Base-by-base conservation (phyloP, 208 protist species). In the Vickermania ingenoplastis region DNA sequence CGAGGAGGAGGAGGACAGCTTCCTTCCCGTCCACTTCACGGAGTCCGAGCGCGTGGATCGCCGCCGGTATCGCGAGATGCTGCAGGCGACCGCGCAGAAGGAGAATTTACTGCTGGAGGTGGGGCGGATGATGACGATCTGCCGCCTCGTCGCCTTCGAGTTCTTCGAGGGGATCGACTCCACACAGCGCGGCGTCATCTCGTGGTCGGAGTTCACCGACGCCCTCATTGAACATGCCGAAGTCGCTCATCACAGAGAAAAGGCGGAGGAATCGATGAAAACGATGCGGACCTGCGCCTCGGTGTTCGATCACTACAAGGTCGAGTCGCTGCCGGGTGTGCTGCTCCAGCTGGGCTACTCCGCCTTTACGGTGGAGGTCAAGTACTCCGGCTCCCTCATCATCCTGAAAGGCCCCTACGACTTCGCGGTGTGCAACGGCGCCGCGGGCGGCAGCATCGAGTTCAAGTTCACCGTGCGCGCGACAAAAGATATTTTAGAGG, bases 181-280 rank as follows among this genome's bases (percentile, higher is more conserved):
- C 23, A 73, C 80, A 31, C 77, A 88, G 67, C 76, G 74, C 21
- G 83, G 83, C 23, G 56, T 45, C 24, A 74, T 91, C 53, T 71
- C 55, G 17, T 91, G 83, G 83, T 77, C 75, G 25, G 57, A 63
- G 52, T 79, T 91, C 64, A 88, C 77, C 2, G 80, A 81, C 29
- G 69, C 75, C 45, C 69, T 91, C 21, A 86, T 85, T 36, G 83
- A 91, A 63, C 75, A 79, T 48, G 80, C 83, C 1, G 83, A 88
- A 49, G 77, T 85, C 1, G 66, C 74, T 41, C 77, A 86, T 66
- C 80, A 83, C 41, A 62, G 72, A 25, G 71, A 73, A 41, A 57
- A 63, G 55, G 72, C 69, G 27, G 68, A 83, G 50, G 74, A 84
- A n/a, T 77, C 59, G 29, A 29, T 57, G 57, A 56, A 56, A 5